Base-by-base conservation (phyloP, 2,329 filamentous ascomycete genomes). In the Paecilomyces sp. region DNA sequence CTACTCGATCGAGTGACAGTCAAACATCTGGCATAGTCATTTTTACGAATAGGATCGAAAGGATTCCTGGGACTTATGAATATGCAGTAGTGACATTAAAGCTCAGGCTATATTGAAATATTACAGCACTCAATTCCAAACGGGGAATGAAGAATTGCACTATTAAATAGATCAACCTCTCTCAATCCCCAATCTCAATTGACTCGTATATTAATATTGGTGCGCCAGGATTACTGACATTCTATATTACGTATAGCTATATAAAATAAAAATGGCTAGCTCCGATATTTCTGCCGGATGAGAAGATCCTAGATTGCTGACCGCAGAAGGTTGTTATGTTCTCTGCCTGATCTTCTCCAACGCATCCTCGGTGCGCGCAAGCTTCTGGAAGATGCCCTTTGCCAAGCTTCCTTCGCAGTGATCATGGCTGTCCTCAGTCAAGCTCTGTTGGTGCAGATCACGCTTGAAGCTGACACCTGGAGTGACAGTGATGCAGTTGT, bases 401-500 rank as follows among this genome's bases (percentile, higher is more conserved):
- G 13, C 41, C 41, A 28, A 65, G 24, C 47, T 55, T 30, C 62
- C 63, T 28, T 60, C 56, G 33, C 56, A 51, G 30, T 57, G 56
- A 15, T 18, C 25, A 36, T 34, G 41, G 8, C 6, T 8, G 7
- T 47, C 41, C 41, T 47, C 41, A 22, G 1, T 18, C 31, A 36
- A 8, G 36, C 53, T 41, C 25, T 59, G 12, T 50, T 53, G 12
- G 24, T 60, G 2, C 53, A 57, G 31, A 60, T 66, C 51, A 66
- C 73, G 77, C 22, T 67, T 64, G 57, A 73, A 67, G 57, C 71
- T 68, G 30, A 76, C 61, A 28, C 75, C 76, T 0, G 73, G 65
- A 2, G 71, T 67, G 1, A 78, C 74, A 15, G 68, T 68, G 36
- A 74, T 73, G 67, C 83, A 84, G 66, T 83, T 83, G 66, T 83